phyloP scores from a whole-genome alignment of 192 early-diverging fungal species.

The Helicostylum pulchrum region DNA sequence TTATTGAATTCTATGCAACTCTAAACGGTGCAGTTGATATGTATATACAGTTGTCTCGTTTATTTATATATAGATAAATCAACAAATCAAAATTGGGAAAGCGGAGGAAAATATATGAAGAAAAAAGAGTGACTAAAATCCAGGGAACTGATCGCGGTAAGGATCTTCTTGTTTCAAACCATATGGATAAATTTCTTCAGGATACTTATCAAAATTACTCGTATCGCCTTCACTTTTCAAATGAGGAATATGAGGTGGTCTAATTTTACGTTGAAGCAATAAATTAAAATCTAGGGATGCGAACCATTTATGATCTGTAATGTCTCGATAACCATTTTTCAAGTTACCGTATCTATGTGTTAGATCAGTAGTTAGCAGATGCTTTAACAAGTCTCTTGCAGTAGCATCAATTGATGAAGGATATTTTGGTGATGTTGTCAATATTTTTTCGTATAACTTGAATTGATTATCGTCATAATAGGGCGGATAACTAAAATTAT shows the following conservation, averaged over 20 bases:
- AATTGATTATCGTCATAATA: conserved; percentile 87
- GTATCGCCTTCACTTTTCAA: conserved; percentile 12
- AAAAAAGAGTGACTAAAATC: conserved; percentile 7
- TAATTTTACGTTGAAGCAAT: neutral
- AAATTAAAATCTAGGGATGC: conserved; percentile 53
- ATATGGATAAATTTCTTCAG: conserved; percentile 25
- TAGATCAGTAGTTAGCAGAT: conserved; percentile 73
- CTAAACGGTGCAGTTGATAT: no score
- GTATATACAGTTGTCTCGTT: no score
- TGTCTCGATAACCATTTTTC: conserved; percentile 70
- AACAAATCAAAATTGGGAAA: neutral
- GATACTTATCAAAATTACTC: conserved; percentile 19
- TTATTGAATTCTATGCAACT: no score
- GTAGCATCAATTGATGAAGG: conserved; percentile 64
- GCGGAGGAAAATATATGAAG: neutral
- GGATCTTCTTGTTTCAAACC: conserved; percentile 7
- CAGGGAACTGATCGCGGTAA: conserved; percentile 9
- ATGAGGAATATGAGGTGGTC: conserved; percentile 10
- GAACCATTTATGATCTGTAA: conserved; percentile 85
- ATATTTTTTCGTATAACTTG: conserved; percentile 87
- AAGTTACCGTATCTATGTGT: conserved; percentile 82
- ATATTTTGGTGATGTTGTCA: conserved; percentile 67
- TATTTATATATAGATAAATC: neutral
- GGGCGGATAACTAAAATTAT: conserved; percentile 57
- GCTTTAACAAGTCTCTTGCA: conserved; percentile 72